Base-by-base conservation (phyloP, 129 eudicot species). In the Calendula officinalis region DNA sequence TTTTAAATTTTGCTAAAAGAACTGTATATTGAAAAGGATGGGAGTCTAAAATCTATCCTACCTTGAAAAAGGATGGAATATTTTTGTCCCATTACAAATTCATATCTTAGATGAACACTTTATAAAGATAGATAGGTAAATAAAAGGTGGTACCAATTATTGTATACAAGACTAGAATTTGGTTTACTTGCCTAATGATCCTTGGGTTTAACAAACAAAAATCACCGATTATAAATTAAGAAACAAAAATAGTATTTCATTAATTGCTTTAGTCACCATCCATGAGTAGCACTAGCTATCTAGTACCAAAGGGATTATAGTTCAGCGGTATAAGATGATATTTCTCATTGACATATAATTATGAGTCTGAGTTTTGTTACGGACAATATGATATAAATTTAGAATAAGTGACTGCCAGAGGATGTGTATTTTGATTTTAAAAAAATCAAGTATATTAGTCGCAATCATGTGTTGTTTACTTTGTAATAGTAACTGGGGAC, bases 401-500 rank as follows among this genome's bases (percentile, higher is more conserved):
- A n/a, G n/a, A n/a, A n/a, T n/a, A n/a, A n/a, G n/a, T n/a, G n/a
- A n/a, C n/a, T n/a, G n/a, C n/a, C n/a, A n/a, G n/a, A n/a, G n/a
- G n/a, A n/a, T n/a, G n/a, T n/a, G n/a, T n/a, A n/a, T n/a, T n/a
- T n/a, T n/a, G n/a, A n/a, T n/a, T n/a, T n/a, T n/a, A 22, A 5
- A 27, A 33, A 30, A 14, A 30, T 13, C 10, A 8, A n/a, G 42
- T 32, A 44, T 38, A 40, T 8, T 9, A 66, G 49, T 50, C 5
- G 74, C 53, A 63, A 72, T 73, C 45, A 47, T 74, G 62, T 66
- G 1, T 0, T 22, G 38, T 61, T 58, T n/a, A 73, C 78, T 64
- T 73, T 73, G 77, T 16, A 43, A 72, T 54, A 71, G 69, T 60
- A 69, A 68, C 16, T 44, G 2, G 41, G 38, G 13, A 68, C 16